These are phyloP conservation scores for Trichoderma guizhouense DNA, from an alignment of 2,329 filamentous ascomycete species.

Conservation along the genomic window DNA sequence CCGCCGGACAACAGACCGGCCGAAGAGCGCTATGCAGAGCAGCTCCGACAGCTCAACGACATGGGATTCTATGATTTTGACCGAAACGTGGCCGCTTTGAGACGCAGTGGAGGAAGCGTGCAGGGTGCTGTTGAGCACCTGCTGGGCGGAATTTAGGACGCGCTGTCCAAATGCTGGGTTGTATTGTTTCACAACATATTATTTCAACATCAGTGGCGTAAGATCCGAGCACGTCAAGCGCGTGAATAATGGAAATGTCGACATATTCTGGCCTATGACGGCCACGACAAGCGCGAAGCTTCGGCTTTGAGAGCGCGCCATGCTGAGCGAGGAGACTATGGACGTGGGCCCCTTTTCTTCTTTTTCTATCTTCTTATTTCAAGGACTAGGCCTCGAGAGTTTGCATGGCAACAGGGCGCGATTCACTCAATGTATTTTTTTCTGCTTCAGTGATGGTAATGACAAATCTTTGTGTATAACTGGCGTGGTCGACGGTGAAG, in stretches of 20 bases:
- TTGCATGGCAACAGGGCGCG: constrained; percentile 15
- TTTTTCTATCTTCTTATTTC: not conserved
- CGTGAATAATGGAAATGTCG: not conserved
- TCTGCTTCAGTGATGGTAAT: not conserved
- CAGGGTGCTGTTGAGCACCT: constrained; percentile 85
- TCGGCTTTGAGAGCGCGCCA: not conserved
- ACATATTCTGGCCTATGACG: not conserved
- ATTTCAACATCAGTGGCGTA: not conserved
- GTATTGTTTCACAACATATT: not conserved
- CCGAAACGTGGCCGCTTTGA: constrained; percentile 80
- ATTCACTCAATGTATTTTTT: constrained; percentile 13
- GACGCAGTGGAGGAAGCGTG: constrained; percentile 87
- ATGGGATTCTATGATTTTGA: constrained; percentile 99
- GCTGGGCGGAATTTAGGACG: constrained; percentile 37
- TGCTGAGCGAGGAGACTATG: not conserved
- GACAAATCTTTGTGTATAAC: not conserved
- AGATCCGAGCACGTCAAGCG: not conserved
- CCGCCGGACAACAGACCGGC: constrained; percentile 82
- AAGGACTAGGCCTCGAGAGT: not conserved
- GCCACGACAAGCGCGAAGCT: not conserved
- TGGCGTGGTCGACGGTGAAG: not conserved
- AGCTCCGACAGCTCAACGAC: constrained; percentile 90
- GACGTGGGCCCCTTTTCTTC: not conserved
- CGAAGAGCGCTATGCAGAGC: constrained; percentile 87
- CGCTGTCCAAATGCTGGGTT: not conserved